These are phyloP conservation scores for Colletotrichum australisinense DNA, from an alignment of 2,329 filamentous ascomycete species.

Conservation along the genomic window DNA sequence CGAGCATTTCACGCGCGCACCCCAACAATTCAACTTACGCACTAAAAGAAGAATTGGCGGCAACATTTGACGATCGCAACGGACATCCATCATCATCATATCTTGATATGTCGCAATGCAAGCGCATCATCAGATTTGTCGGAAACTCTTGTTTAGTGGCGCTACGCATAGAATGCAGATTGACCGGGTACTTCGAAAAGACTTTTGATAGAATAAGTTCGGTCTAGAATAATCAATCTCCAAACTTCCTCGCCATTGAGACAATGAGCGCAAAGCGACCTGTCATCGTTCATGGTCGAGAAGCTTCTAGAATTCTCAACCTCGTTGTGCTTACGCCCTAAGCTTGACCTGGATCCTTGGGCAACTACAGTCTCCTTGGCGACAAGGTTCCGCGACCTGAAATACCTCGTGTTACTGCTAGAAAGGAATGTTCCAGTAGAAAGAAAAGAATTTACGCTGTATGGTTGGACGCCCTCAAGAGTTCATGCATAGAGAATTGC, in stretches of 20 bases:
- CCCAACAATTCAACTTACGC: too few species aligned
- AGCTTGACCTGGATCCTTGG: not conserved
- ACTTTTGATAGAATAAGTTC: not conserved
- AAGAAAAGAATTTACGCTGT: not conserved
- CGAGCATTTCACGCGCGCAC: too few species aligned
- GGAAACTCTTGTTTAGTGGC: too few species aligned
- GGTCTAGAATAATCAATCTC: not conserved
- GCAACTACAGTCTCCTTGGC: not conserved
- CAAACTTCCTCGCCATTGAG: not conserved
- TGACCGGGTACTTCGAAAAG: not conserved
- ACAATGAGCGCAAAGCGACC: not conserved
- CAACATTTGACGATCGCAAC: too few species aligned
- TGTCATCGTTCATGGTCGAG: not conserved
- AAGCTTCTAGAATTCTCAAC: not conserved
- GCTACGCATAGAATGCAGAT: too few species aligned
- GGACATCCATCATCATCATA: too few species aligned
- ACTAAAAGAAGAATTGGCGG: too few species aligned
- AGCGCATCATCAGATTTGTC: too few species aligned
- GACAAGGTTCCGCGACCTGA: not conserved
- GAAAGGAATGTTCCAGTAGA: not conserved
- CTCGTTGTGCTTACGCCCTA: not conserved
- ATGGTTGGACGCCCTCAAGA: not conserved
- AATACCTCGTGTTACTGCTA: too few species aligned
- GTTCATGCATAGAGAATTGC: fast-evolving
- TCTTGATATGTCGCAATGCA: too few species aligned